Conservation (phyloP, 225 moss, liverwort and hornwort genomes). For the Physcomitrium patens region DNA sequence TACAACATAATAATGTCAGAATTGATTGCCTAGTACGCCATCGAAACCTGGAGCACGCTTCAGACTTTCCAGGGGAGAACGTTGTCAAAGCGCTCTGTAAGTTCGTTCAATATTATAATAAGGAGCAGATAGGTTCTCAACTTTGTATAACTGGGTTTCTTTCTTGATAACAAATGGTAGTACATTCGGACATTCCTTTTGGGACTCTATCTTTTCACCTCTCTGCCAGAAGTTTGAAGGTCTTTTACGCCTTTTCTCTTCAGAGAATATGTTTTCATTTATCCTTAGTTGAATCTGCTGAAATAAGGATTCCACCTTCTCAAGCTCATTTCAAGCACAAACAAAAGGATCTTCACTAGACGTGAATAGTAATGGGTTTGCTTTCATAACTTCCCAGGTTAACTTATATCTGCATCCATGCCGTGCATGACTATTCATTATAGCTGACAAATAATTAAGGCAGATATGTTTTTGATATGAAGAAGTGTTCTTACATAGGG, state of each 20-base stretch:
- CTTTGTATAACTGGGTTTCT: conserved; percentile 22
- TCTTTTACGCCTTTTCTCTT: conserved; percentile 5
- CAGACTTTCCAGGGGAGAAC: neutral
- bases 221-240: conserved; percentile 21
- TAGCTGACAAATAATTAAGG: neutral
- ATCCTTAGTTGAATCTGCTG: conserved; percentile 20
- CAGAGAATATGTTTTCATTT: neutral
- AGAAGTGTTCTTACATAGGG: neutral
- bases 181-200: conserved; percentile 17
- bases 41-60: neutral
- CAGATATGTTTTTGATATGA: neutral
- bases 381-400: conserved; percentile 10
- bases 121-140: conserved; percentile 22
- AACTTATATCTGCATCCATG: conserved; percentile 24
- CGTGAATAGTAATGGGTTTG: neutral
- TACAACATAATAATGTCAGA: too few relatives aligned
- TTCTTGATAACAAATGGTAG: neutral
- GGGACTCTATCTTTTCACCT: conserved; percentile 13
- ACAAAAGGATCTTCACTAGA: conserved; percentile 23
- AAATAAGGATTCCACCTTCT: conserved; percentile 30
- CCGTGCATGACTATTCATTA: conserved; percentile 10
- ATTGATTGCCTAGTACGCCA: neutral
- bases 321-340: conserved; percentile 24
- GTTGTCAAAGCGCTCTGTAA: neutral
- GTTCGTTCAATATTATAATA: neutral